phyloP scores from a whole-genome alignment of 2,329 filamentous ascomycete species.

The Bipolaris gigantea region DNA sequence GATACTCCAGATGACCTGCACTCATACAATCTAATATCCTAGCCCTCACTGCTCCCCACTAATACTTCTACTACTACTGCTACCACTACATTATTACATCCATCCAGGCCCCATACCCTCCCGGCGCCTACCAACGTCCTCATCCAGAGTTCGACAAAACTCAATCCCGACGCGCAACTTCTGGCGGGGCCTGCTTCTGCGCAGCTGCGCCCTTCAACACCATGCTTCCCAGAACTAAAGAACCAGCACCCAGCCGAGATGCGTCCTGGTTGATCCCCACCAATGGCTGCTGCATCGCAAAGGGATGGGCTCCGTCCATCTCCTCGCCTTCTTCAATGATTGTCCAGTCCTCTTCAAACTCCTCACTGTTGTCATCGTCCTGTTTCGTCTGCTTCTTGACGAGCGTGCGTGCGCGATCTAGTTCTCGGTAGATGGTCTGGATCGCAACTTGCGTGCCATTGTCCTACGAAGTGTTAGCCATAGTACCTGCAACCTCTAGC shows the following conservation, averaged over 20 bases:
- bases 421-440: slow-evolving; percentile 88
- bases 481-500: slow-evolving; percentile 28
- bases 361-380: slow-evolving; percentile 52
- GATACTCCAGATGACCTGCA: background rate
- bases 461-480: slow-evolving; percentile 60
- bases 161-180: slow-evolving; percentile 27
- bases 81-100: slow-evolving; percentile 1
- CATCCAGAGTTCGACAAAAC: slow-evolving; percentile 6
- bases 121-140: slow-evolving; percentile 9
- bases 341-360: slow-evolving; percentile 86
- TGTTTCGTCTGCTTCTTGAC: slow-evolving; percentile 62
- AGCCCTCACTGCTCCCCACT: slow-evolving; percentile 1
- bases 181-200: slow-evolving; percentile 24
- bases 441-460: slow-evolving; percentile 88
- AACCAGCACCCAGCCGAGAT: slow-evolving; percentile 23
- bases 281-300: slow-evolving; percentile 27
- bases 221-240: slow-evolving; percentile 38
- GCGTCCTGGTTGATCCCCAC: slow-evolving; percentile 29
- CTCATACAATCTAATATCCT: background rate
- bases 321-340: slow-evolving; percentile 69
- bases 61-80: no score
- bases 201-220: slow-evolving; percentile 29
- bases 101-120: slow-evolving; percentile 1
- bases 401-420: slow-evolving; percentile 87
- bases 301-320: slow-evolving; percentile 22